phyloP scores from a whole-genome alignment of 768 basidiomycete genomes.

The Gyrodon lividus region DNA sequence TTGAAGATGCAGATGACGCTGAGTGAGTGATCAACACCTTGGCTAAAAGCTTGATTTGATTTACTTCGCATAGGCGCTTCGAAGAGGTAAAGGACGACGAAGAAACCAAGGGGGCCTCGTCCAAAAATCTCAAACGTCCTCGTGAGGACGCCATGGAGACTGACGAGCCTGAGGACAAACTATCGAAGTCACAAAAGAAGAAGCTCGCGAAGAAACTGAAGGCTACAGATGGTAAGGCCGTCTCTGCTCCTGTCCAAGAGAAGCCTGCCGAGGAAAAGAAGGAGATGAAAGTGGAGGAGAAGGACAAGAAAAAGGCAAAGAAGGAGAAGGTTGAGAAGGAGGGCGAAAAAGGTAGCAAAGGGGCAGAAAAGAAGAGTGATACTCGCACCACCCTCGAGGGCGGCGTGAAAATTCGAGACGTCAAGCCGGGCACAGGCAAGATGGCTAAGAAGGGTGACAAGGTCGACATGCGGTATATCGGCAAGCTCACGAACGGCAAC shows the following conservation, averaged over 20 bases:
- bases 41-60: not conserved
- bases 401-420: constrained; percentile 77
- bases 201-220: constrained; percentile 71
- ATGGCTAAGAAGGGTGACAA: constrained; percentile 83
- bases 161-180: constrained; percentile 35
- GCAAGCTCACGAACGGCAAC: constrained; percentile 77
- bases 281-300: constrained; percentile 36
- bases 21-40: constrained; percentile 38
- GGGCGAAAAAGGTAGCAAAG: constrained; percentile 28
- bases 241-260: constrained; percentile 25
- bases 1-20: constrained; percentile 46
- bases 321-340: constrained; percentile 35
- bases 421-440: constrained; percentile 79
- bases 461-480: constrained; percentile 88
- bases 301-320: constrained; percentile 34
- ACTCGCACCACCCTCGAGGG: constrained; percentile 47
- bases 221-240: constrained; percentile 49
- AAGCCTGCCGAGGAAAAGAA: constrained; percentile 47
- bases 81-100: constrained; percentile 59
- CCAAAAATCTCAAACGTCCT: constrained; percentile 64
- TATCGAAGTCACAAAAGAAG: constrained; percentile 60
- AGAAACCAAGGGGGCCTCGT: not conserved
- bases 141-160: constrained; percentile 59
- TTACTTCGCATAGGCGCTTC: constrained; percentile 48
- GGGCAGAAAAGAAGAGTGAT: constrained; percentile 26